Evolutionary conservation across 2,329 filamentous ascomycete species (phyloP).

Genomic region (Fusarium napiforme): DNA sequence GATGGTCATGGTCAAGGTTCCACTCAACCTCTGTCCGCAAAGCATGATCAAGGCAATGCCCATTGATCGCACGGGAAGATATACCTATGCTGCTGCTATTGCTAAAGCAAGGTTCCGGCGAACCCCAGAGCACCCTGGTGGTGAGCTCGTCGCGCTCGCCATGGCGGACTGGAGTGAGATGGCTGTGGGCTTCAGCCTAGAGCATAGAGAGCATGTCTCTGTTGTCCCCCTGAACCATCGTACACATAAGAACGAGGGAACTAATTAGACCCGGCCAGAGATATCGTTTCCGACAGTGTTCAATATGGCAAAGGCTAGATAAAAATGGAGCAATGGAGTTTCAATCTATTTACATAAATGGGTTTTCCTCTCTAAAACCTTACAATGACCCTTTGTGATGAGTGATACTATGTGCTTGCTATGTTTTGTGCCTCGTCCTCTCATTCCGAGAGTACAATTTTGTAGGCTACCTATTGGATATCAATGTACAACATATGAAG

Average conservation of each 20-base stretch:
- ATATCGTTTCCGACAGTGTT: neutral
- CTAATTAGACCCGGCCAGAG: neutral
- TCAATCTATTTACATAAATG: neutral
- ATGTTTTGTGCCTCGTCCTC: neutral
- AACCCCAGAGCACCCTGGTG: slow-evolving; percentile 14
- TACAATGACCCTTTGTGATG: neutral
- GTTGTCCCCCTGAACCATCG: neutral
- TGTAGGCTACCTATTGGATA: neutral
- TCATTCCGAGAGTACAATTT: neutral
- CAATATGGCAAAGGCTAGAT: neutral
- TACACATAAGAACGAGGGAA: neutral
- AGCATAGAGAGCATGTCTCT: neutral
- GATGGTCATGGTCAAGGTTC: slow-evolving; percentile 2
- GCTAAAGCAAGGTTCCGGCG: slow-evolving; percentile 11
- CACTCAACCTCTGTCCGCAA: slow-evolving; percentile 3
- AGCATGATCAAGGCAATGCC: slow-evolving; percentile 3
- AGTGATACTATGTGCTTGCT: neutral
- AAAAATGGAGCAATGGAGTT: neutral
- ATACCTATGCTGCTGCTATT: slow-evolving; percentile 7
- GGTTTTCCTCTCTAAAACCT: neutral
- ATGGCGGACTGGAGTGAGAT: neutral
- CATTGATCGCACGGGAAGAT: neutral
- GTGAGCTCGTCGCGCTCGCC: slow-evolving; percentile 8
- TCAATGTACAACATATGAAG: neutral
- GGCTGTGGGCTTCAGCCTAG: neutral